Base-by-base conservation (phyloP, 1,284 basidiomycete species). In the Sporisorium sorghi region DNA sequence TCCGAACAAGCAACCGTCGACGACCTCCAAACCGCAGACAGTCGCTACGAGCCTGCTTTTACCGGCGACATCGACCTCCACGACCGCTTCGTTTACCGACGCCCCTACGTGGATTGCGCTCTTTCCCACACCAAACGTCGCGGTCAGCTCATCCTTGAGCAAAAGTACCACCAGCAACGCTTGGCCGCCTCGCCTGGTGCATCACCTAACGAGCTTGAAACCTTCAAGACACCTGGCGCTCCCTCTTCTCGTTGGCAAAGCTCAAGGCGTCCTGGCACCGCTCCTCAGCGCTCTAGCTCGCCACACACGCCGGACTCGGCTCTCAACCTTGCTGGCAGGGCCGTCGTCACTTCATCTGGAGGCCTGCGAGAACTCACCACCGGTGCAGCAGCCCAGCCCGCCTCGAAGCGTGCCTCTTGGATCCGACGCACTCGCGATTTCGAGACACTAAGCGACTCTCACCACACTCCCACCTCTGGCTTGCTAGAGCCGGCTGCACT, bases 131-230 rank as follows among this genome's bases (percentile, higher is more conserved):
- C 58, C 12, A 60, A 67, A 2, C 66, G 67, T 10, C 54, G 72
- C 23, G 71, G 63, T 23, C 72, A 74, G 72, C 72, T 74, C 51
- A 71, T 74, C 42, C 61, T 70, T 15, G 72, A 74, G 37, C 67
- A 74, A 54, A 74, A 74, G 46, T 54, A 53, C 30, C 33, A 57
- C 8, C 60, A 61, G 43, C 69, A 62, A n/a, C 69, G 69, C 46
- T 62, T 62, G 7, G 33, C 43, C 21, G 56, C 51, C 51, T 71
- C 69, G 1, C 48, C 53, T 15, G 35, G 30, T 23, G 37, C 21
- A 2, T 48, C 57, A 17, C n/a, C 47, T 23, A 23, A 12, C 30
- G 58, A 57, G 17, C 26, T 14, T 0, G 53, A 61, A 1, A 15
- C 15, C 15, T 5, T 35, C 17, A 43, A 35, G 8, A 11, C 35